phyloP scores from a whole-genome alignment of 495 filamentous ascomycete genomes.

The Aspergillus nanangensis region DNA sequence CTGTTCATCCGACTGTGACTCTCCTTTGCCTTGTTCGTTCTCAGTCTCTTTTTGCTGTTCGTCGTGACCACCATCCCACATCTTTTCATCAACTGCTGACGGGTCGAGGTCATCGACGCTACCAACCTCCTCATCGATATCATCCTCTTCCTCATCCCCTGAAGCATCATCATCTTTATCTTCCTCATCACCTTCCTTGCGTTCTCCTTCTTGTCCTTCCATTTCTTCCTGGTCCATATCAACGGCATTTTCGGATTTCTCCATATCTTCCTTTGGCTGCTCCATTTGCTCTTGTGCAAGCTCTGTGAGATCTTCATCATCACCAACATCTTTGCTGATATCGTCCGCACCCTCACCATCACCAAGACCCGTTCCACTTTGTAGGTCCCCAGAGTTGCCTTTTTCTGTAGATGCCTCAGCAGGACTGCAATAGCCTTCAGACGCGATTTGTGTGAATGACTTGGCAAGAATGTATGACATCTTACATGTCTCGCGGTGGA shows the following conservation, averaged over 20 bases:
- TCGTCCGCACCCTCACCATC: slow-evolving; percentile 93
- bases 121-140: slow-evolving; percentile 83
- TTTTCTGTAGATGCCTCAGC: slow-evolving; percentile 67
- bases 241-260: slow-evolving; percentile 75
- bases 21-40: slow-evolving; percentile 64
- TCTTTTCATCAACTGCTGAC: slow-evolving; percentile 90
- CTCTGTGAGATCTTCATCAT: slow-evolving; percentile 90
- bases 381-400: slow-evolving; percentile 67
- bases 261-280: slow-evolving; percentile 60
- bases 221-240: slow-evolving; percentile 92
- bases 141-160: slow-evolving; percentile 57
- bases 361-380: slow-evolving; percentile 93
- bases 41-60: slow-evolving; percentile 79
- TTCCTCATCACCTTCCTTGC: slow-evolving; percentile 65
- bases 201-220: slow-evolving; percentile 35
- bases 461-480: slow-evolving; percentile 69
- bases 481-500: slow-evolving; percentile 67
- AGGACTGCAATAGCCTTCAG: slow-evolving; percentile 88
- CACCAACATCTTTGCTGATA: slow-evolving; percentile 92
- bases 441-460: slow-evolving; percentile 68
- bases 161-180: slow-evolving; percentile 55
- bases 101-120: slow-evolving; percentile 86
- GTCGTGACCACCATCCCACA: slow-evolving; percentile 85
- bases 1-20: slow-evolving; percentile 59
- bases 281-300: slow-evolving; percentile 68